phyloP scores from a whole-genome alignment of 768 basidiomycete genomes.

The Agrocybe chaxingu region DNA sequence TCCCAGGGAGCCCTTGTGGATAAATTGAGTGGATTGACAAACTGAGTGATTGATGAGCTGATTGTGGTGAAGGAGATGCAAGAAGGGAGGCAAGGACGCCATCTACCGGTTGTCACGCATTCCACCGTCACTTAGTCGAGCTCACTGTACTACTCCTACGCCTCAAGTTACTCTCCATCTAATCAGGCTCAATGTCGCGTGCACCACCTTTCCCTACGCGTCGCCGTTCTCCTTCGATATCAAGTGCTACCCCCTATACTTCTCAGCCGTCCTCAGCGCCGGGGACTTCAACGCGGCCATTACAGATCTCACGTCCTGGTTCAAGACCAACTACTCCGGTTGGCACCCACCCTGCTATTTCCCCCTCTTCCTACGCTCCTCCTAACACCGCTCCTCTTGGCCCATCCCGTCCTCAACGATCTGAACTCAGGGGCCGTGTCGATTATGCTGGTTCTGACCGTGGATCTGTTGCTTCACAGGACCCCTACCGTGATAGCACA shows the following conservation, averaged over 20 bases:
- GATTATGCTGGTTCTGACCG: slow-evolving; percentile 53
- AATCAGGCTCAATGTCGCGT: slow-evolving; percentile 46
- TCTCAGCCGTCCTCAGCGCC: slow-evolving; percentile 34
- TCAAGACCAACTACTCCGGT: slow-evolving; percentile 54
- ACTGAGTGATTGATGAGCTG: slow-evolving; percentile 3
- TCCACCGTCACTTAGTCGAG: background rate
- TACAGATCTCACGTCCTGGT: slow-evolving; percentile 57
- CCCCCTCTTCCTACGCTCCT: slow-evolving; percentile 30
- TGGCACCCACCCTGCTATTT: slow-evolving; percentile 28
- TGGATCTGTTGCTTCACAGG: slow-evolving; percentile 42
- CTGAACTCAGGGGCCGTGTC: slow-evolving; percentile 59
- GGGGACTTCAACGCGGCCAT: slow-evolving; percentile 44
- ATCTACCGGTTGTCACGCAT: slow-evolving; percentile 2
- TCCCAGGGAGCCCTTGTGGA: slow-evolving; percentile 34
- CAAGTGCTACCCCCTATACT: slow-evolving; percentile 35
- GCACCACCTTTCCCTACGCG: slow-evolving; percentile 55
- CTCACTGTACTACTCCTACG: background rate
- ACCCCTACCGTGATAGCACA: slow-evolving; percentile 47
- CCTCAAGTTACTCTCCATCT: background rate
- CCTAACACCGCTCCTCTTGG: slow-evolving; percentile 42
- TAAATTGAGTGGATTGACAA: slow-evolving; percentile 32
- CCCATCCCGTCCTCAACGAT: slow-evolving; percentile 65
- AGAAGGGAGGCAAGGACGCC: slow-evolving; percentile 28
- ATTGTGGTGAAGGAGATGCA: slow-evolving; percentile 14
- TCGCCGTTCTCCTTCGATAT: slow-evolving; percentile 45